These are phyloP conservation scores for Blepharisma undulans DNA, from an alignment of 169 alveolate species.

Conservation along the genomic window DNA sequence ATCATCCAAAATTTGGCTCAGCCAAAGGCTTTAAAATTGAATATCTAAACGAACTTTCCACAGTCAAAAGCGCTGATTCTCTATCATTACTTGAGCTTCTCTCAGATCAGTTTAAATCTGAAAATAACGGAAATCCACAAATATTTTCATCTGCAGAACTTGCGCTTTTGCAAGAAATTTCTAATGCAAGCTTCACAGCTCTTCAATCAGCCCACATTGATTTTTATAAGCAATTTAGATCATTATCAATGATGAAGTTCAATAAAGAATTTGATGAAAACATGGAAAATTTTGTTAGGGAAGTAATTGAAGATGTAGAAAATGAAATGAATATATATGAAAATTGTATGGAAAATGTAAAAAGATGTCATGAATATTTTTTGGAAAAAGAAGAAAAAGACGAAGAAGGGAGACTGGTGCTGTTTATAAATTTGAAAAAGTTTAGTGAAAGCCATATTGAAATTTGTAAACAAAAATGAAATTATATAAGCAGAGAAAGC, in stretches of 20 bases:
- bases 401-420: not conserved
- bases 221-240: not conserved
- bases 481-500: not conserved
- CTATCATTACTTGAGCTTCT: not conserved
- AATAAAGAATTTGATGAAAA: not conserved
- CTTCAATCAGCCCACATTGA: not conserved
- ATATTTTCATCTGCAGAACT: not conserved
- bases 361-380: not conserved
- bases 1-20: not conserved
- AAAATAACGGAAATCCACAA: not conserved
- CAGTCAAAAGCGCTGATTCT: not conserved
- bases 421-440: not conserved
- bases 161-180: not conserved
- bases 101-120: not conserved
- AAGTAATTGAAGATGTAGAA: not conserved
- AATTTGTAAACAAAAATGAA: not conserved
- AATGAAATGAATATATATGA: not conserved
- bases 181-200: not conserved
- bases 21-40: conserved; percentile 20
- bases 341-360: not conserved
- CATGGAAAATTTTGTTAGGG: not conserved
- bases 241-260: not conserved
- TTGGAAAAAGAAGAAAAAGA: not conserved
- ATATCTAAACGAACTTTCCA: not conserved
- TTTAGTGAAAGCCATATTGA: not conserved